Evolutionary conservation across 345 rosid species (phyloP), one percentile per base, ranked within the genome.

Genomic region (Lepidium sativum): DNA sequence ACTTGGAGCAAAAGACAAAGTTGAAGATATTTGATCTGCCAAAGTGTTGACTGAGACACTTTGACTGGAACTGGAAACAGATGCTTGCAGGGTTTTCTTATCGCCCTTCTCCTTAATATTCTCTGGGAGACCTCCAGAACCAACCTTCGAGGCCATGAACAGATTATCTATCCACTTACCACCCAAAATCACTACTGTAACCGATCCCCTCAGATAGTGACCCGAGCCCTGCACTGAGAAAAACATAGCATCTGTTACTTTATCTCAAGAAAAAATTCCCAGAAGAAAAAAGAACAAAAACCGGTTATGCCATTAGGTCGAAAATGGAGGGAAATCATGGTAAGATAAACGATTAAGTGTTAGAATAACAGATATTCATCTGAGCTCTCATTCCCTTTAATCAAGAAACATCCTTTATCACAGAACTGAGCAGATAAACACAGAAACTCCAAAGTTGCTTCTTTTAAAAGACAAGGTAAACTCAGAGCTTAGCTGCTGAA

Each of bases 121-220:
- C 61, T 75, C 87, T 0, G 70, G 80, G 13, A 79, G 80, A 72
- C 71, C 57, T 69, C 76, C 69, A 39, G 58, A 20, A 67, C 73
- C 70, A 53, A 55, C 76, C 69, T 74, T 80, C 7, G 89, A 83
- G 69, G 96, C 89, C 96, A 85, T 82, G 16, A 70, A 13, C 21
- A 43, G 34, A 62, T 66, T 27, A 67, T 57, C 80, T 77, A 75
- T 76, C 51, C 50, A 77, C 77, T 62, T 61, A 50, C 48, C 76
- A 63, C 67, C 58, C 68, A 35, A 9, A 8, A 54, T 23, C 34
- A 62, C 31, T 57, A n/a, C 55, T 68, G 64, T 67, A 65, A 66
- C 72, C 59, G 50, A 58, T 31, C 58, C 64, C 37, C 23, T 51
- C 63, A 63, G 74, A 37, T 59, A 57, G 45, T 41, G 45, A 43